Evolutionary conservation across 2,329 filamentous ascomycete genomes (phyloP).

Genomic region (Monilinia vaccinii-corymbosi): DNA sequence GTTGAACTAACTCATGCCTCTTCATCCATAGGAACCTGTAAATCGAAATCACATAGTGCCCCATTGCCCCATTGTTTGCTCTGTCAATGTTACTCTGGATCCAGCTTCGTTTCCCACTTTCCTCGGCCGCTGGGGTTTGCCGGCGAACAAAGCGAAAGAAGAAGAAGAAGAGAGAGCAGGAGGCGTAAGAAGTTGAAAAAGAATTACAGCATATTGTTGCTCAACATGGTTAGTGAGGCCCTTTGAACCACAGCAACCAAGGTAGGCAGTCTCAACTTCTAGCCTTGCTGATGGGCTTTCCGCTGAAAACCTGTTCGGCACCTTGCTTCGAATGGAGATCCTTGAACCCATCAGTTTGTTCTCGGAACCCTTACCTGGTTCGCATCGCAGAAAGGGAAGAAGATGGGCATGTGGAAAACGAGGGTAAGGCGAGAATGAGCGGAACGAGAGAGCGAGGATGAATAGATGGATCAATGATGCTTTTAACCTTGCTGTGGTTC

Average conservation of each 20-base stretch:
- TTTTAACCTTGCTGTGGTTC: no score
- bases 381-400: neutral
- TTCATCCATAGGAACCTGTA: no score
- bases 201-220: neutral
- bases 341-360: conserved; percentile 3
- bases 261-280: neutral
- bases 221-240: neutral
- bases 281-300: neutral
- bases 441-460: no score
- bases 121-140: neutral
- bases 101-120: neutral
- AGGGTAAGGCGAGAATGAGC: no score
- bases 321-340: conserved; percentile 3
- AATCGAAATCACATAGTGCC: neutral
- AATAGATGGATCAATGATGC: no score
- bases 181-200: neutral
- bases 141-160: neutral
- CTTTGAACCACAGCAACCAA: neutral
- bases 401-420: neutral
- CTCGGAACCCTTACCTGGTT: conserved; percentile 7
- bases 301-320: neutral
- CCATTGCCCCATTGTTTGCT: no score
- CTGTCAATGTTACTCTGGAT: neutral
- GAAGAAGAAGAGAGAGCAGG: neutral
- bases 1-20: no score